Percentiles rank a stretch among this genome's conserved stretches.
phyloP scores from a whole-genome alignment of 176 grass and related monocot genomes.

The Rhipidocladum racemiflorum region DNA sequence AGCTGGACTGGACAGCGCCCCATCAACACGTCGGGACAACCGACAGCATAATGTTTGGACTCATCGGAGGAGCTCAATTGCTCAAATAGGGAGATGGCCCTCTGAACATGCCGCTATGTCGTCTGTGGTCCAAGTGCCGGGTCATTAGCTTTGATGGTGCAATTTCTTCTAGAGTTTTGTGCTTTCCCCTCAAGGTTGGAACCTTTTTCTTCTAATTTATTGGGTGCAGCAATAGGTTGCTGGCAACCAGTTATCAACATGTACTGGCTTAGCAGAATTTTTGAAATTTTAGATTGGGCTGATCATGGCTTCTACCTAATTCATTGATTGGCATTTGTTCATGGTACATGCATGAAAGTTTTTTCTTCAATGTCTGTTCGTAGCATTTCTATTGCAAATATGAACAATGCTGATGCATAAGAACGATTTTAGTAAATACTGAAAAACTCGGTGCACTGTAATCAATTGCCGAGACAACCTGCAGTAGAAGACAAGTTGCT shows the following conservation, averaged over 20 bases:
- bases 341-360: not conserved
- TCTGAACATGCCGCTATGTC: conserved; percentile 1
- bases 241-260: not conserved
- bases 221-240: not conserved
- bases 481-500: not conserved
- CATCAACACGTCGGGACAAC: not conserved
- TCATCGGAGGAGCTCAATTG: not conserved
- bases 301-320: not conserved
- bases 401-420: not conserved
- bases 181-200: not conserved
- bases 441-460: not conserved
- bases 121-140: conserved; percentile 1
- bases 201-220: not conserved
- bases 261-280: not conserved
- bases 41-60: conserved; percentile 13
- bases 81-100: not conserved
- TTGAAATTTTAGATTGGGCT: not conserved
- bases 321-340: not conserved
- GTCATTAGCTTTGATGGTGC: not conserved
- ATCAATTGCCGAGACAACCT: not conserved
- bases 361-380: not conserved
- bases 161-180: not conserved
- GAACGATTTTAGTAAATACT: not conserved
- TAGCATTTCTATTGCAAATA: not conserved
- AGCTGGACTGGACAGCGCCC: conserved; percentile 36